Evolutionary conservation across 2,329 filamentous ascomycete species (phyloP).

Genomic region (Pseudogymnoascus sp.): DNA sequence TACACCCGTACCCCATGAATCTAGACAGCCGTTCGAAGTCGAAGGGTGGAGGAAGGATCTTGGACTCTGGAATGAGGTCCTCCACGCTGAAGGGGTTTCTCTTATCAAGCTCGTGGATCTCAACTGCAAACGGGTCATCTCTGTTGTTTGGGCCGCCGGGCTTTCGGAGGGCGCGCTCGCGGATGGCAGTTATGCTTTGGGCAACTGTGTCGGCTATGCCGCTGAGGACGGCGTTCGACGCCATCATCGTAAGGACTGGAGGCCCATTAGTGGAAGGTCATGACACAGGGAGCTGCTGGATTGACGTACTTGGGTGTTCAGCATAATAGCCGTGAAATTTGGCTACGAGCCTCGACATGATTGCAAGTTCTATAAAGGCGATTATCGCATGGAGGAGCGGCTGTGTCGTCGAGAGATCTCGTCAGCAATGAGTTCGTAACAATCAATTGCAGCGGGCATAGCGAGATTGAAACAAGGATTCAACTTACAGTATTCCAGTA

Average conservation of each 20-base stretch:
- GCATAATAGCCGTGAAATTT: slow-evolving; percentile 95
- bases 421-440: slow-evolving; percentile 8
- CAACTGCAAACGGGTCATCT: slow-evolving; percentile 70
- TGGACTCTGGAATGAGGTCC: slow-evolving; percentile 59
- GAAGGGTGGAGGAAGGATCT: slow-evolving; percentile 66
- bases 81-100: slow-evolving; percentile 60
- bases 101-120: slow-evolving; percentile 79
- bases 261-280: slow-evolving; percentile 2
- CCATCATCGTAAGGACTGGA: slow-evolving; percentile 92
- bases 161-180: slow-evolving; percentile 57
- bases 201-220: slow-evolving; percentile 95
- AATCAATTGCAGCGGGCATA: slow-evolving; percentile 7
- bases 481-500: slow-evolving; percentile 62
- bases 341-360: slow-evolving; percentile 70
- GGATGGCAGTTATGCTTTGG: slow-evolving; percentile 80
- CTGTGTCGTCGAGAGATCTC: slow-evolving; percentile 38
- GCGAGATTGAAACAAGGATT: slow-evolving; percentile 6
- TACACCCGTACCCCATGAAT: slow-evolving; percentile 96
- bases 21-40: slow-evolving; percentile 90
- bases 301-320: slow-evolving; percentile 64
- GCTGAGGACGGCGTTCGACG: slow-evolving; percentile 91
- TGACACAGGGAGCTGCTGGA: slow-evolving; percentile 10
- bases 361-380: slow-evolving; percentile 79
- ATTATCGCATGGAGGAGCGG: slow-evolving; percentile 79
- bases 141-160: slow-evolving; percentile 47